Evolutionary conservation across 306 rosid genomes (phyloP).

Genomic region (Gastrolobium villosum): DNA sequence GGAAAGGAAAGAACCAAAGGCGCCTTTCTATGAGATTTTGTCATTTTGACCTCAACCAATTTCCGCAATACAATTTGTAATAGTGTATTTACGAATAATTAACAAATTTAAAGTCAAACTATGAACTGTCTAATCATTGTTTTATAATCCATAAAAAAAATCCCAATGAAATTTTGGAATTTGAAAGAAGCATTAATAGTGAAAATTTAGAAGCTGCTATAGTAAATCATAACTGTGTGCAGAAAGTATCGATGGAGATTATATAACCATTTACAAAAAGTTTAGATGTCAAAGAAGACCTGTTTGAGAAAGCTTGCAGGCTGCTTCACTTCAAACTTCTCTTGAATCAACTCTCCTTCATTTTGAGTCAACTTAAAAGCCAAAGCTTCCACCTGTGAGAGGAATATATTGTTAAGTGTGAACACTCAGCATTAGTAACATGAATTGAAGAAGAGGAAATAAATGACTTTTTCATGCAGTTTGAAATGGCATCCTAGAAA

Average conservation of each 20-base stretch:
- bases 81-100: neutral
- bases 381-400: slow-evolving; percentile 94
- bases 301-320: slow-evolving; percentile 93
- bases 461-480: slow-evolving; percentile 10
- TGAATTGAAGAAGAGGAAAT: slow-evolving; percentile 20
- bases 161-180: slow-evolving; percentile 14
- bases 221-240: slow-evolving; percentile 29
- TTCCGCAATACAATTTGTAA: slow-evolving; percentile 10
- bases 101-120: slow-evolving; percentile 26
- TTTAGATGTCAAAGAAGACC: slow-evolving; percentile 52
- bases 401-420: slow-evolving; percentile 44
- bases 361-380: slow-evolving; percentile 97
- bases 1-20: slow-evolving; percentile 32
- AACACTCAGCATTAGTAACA: too few species aligned
- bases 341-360: slow-evolving; percentile 98
- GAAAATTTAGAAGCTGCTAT: slow-evolving; percentile 32
- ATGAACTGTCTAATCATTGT: neutral
- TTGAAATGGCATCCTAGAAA: slow-evolving; percentile 13
- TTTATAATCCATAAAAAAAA: neutral
- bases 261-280: slow-evolving; percentile 21
- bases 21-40: slow-evolving; percentile 27
- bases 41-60: slow-evolving; percentile 21
- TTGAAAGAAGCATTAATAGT: slow-evolving; percentile 7
- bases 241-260: slow-evolving; percentile 30
- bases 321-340: slow-evolving; percentile 98